Evolutionary conservation across 768 basidiomycete genomes (phyloP).

Genomic region (Myochromella boudieri): DNA sequence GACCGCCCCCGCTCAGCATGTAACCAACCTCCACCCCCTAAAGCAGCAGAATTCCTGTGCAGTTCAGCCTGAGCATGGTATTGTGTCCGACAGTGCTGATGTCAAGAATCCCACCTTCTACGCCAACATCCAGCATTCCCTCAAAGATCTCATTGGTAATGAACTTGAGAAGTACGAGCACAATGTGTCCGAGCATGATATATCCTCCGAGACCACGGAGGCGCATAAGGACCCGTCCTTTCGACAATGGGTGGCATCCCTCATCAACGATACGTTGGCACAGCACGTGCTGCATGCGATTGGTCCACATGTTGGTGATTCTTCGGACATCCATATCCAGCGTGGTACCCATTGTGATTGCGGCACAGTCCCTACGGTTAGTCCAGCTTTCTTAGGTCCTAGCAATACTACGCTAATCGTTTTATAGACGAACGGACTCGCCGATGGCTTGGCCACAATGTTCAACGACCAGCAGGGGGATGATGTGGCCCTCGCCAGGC

Average conservation of each 20-base stretch:
- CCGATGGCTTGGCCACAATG: no score
- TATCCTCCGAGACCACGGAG: background rate
- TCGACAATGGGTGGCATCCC: background rate
- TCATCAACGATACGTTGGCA: background rate
- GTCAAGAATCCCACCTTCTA: background rate
- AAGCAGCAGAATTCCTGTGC: background rate
- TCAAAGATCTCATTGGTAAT: background rate
- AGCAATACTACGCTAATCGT: no score
- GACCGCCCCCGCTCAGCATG: background rate
- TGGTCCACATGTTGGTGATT: background rate
- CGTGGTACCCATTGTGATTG: background rate
- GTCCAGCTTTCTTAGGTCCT: no score
- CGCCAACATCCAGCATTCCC: no score
- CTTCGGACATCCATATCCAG: background rate
- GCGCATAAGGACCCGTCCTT: background rate
- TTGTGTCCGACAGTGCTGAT: background rate
- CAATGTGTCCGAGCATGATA: background rate
- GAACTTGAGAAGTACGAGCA: background rate
- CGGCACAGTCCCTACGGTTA: background rate
- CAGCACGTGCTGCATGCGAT: background rate
- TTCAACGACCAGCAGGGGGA: no score
- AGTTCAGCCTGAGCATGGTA: slow-evolving; percentile 4
- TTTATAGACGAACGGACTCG: no score
- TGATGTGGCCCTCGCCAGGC: no score
- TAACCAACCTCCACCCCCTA: background rate